phyloP scores from a whole-genome alignment of 805 yeast species.

The Metschnikowia peoriensis region DNA sequence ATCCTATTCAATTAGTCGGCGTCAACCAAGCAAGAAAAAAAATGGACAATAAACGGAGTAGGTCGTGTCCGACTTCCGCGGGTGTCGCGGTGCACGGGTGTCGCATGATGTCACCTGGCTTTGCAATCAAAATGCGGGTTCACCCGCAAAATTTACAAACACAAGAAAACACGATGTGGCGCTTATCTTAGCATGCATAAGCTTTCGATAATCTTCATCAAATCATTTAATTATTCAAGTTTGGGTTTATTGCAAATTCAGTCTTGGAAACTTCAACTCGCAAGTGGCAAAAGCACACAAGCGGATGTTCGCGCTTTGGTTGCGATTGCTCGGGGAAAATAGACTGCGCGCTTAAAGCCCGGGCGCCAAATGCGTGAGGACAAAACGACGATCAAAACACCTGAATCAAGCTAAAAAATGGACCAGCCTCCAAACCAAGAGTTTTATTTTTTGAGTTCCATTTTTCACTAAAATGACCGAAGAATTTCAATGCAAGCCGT shows the following conservation, averaged over 20 bases:
- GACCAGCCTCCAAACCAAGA: background rate
- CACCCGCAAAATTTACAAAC: slow-evolving; percentile 4
- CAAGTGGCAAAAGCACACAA: background rate
- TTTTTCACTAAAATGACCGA: background rate
- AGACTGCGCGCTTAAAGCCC: background rate
- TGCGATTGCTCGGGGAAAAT: slow-evolving; percentile 10
- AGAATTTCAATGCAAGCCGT: background rate
- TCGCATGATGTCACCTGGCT: slow-evolving; percentile 8
- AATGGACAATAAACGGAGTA: slow-evolving; percentile 19
- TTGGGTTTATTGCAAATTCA: background rate
- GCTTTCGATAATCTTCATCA: background rate
- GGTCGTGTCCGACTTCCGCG: slow-evolving; percentile 23
- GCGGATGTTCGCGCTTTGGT: slow-evolving; percentile 5
- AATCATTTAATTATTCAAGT: too few species aligned
- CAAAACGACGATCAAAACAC: slow-evolving; percentile 12
- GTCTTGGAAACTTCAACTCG: background rate
- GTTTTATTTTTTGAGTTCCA: background rate
- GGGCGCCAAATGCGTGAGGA: slow-evolving; percentile 8
- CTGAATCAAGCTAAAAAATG: background rate
- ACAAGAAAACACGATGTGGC: background rate
- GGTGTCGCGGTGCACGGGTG: slow-evolving; percentile 21
- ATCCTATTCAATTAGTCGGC: background rate
- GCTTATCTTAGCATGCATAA: background rate
- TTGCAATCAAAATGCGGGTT: slow-evolving; percentile 9
- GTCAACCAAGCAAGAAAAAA: slow-evolving; percentile 12